Evolutionary conservation across 225 moss, liverwort and hornwort species (phyloP).

Genomic region (Pseudoscleropodium purum): DNA sequence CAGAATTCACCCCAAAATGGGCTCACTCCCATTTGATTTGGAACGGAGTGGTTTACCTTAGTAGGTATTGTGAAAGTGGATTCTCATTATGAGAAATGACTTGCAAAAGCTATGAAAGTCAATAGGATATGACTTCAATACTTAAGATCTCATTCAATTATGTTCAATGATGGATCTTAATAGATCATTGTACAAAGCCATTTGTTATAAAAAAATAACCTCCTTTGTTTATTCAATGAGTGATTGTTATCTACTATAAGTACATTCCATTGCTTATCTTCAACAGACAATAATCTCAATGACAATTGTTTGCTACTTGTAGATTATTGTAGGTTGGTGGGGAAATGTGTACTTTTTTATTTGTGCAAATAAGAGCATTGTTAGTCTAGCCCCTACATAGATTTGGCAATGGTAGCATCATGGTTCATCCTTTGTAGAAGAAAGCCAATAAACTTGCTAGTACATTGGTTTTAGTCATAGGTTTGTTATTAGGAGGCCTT

Average conservation of each 20-base stretch:
- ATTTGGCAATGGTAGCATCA: fast-evolving
- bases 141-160: not conserved
- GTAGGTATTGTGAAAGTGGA: not conserved
- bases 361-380: not conserved
- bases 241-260: not conserved
- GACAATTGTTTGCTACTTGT: not conserved
- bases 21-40: too few species aligned
- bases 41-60: too few species aligned
- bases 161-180: not conserved
- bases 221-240: not conserved
- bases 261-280: not conserved
- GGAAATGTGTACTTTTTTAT: not conserved
- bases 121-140: not conserved
- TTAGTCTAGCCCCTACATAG: fast-evolving
- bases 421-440: fast-evolving
- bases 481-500: not conserved
- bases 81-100: not conserved
- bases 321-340: not conserved
- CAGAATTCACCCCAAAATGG: too few species aligned
- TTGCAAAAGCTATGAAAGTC: fast-evolving
- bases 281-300: not conserved
- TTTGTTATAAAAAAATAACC: not conserved
- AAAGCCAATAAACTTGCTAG: fast-evolving
- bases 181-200: fast-evolving
- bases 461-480: fast-evolving